Percentiles rank a stretch among this genome's conserved stretches.
These are phyloP conservation scores for Taiozyma onychis DNA, from an alignment of 1,139 yeast species.

Conservation along the genomic window DNA sequence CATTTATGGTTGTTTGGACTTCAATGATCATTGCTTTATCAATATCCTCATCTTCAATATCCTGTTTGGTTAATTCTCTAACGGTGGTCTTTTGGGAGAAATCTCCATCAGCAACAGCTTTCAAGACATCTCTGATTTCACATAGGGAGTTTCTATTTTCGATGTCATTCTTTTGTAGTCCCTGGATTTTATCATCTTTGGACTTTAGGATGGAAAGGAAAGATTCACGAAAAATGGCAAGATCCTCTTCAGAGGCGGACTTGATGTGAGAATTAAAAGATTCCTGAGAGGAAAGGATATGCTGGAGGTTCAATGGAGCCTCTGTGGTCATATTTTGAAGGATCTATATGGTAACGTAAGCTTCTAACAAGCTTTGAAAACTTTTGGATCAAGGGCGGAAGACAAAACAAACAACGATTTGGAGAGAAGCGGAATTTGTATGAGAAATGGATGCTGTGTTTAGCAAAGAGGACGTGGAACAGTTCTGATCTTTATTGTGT, in stretches of 20 bases:
- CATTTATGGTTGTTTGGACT: conserved; percentile 69
- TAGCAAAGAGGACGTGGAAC: too few species aligned
- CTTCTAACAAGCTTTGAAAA: too few species aligned
- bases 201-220: background rate
- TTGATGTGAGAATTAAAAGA: conserved; percentile 3
- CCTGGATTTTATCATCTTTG: conserved; percentile 1
- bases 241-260: conserved; percentile 1
- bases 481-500: too few species aligned
- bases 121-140: conserved; percentile 80
- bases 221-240: conserved; percentile 2
- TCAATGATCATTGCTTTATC: conserved; percentile 67
- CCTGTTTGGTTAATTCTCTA: conserved; percentile 27
- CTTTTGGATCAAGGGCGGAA: background rate
- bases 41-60: conserved; percentile 62
- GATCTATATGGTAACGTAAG: background rate
- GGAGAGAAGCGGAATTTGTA: too few species aligned
- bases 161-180: conserved; percentile 28
- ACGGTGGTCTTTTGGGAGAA: conserved; percentile 59
- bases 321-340: background rate
- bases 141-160: conserved; percentile 61
- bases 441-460: too few species aligned
- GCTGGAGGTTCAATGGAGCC: background rate
- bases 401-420: background rate
- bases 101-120: conserved; percentile 87
- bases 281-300: conserved; percentile 2